These are phyloP conservation scores for Termitomyces sp. DNA, from an alignment of 768 basidiomycete species.

Conservation along the genomic window DNA sequence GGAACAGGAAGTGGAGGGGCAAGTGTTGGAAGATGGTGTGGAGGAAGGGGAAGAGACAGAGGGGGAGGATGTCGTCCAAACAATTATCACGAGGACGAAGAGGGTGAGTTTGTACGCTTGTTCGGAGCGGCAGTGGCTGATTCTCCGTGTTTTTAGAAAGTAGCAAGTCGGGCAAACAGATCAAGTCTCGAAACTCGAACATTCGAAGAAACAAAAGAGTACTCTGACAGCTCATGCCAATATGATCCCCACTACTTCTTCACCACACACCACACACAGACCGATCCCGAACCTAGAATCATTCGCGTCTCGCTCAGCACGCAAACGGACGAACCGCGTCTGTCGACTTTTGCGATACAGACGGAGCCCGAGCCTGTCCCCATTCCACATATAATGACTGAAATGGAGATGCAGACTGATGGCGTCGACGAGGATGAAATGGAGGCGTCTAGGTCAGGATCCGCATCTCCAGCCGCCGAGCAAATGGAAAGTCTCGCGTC, in stretches of 20 bases:
- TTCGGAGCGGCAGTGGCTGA: conserved; percentile 1
- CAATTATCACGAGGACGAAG: conserved; percentile 83
- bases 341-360: conserved; percentile 21
- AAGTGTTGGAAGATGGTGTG: conserved; percentile 23
- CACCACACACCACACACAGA: conserved; percentile 46
- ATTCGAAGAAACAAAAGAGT: conserved; percentile 69
- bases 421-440: conserved; percentile 21
- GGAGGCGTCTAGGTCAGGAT: conserved; percentile 6
- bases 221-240: conserved; percentile 68
- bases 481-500: conserved; percentile 54
- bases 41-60: conserved; percentile 52
- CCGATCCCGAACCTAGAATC: conserved; percentile 51
- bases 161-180: conserved; percentile 54
- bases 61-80: conserved; percentile 75
- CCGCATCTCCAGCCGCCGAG: conserved; percentile 40
- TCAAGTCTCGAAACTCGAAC: conserved; percentile 32
- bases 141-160: conserved; percentile 42
- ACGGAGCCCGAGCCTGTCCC: conserved; percentile 29
- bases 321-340: conserved; percentile 48
- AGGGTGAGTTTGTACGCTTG: conserved; percentile 37
- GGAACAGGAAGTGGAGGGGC: conserved; percentile 30
- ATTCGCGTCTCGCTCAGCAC: conserved; percentile 39
- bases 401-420: conserved; percentile 66
- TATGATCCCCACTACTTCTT: conserved; percentile 56
- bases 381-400: conserved; percentile 33